Evolutionary conservation across 2,329 filamentous ascomycete species (phyloP), one percentile per base, ranked within the genome.

Genomic region (Colletotrichum coccodes): DNA sequence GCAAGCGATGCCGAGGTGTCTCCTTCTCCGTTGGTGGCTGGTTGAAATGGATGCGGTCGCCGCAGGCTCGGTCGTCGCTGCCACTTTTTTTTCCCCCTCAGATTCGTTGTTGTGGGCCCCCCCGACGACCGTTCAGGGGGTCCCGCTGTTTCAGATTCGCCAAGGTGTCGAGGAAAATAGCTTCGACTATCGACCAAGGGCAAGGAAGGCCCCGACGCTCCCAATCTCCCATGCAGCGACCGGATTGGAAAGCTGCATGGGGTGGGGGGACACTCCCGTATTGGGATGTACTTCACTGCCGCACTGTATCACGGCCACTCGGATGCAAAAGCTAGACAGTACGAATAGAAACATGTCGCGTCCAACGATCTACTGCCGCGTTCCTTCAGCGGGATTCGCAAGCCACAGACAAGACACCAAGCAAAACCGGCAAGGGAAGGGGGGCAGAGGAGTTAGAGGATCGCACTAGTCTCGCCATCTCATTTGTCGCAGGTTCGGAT

Each of bases 141-240:
- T 47, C 34, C 60, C 65, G 46, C 57, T 54, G 65, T 68, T 68
- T 68, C 65, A 68, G 60, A 68, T 64, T 58, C 12, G 65, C 65
- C 65, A 68, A 68, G 60, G 34, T 26, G 60, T 68, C 54, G 60
- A 68, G 64, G 64, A 68, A 68, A 62, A 64, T 64, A 64, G 65
- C 44, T 59, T 54, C 65, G 46, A 64, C 64, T 64, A 54, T 68
- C 52, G 18, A 52, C 28, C 49, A 52, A 34, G 32, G n/a, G n/a
- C 49, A 52, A 21, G 49, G 28, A 52, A 30, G 49, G 28, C 9
- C 49, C 49, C 64, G 60, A 59, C 32, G 54, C 52, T 64, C 64
- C 53, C 46, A 68, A 68, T 68, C 53, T 68, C 64, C 64, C 23
- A 18, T 4, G 30, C n/a, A 34, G 49, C 49, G 18, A 50, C 28